Conservation (phyloP, 768 basidiomycete genomes). For the Wakefieldia striispora region DNA sequence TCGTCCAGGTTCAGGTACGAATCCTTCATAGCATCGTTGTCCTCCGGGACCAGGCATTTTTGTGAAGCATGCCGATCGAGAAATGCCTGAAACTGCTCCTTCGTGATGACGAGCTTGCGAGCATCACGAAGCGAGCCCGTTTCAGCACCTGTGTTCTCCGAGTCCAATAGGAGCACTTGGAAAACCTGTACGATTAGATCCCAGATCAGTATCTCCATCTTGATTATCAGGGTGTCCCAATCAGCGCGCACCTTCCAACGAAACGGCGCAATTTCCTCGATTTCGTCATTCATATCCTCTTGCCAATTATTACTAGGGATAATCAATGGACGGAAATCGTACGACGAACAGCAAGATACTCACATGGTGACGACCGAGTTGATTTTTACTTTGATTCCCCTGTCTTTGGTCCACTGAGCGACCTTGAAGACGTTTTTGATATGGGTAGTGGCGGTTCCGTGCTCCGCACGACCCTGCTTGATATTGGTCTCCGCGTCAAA, state of each 20-base stretch:
- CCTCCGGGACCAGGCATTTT: constrained; percentile 35
- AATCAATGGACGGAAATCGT: not conserved
- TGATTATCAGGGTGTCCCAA: not conserved
- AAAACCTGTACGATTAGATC: constrained; percentile 29
- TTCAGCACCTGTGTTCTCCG: constrained; percentile 34
- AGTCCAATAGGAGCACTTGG: constrained; percentile 36
- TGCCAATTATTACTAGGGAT: constrained; percentile 38
- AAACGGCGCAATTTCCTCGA: constrained; percentile 32
- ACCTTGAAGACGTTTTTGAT: constrained; percentile 35
- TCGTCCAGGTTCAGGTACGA: constrained; percentile 41
- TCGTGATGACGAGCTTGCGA: constrained; percentile 33
- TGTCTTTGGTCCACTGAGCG: constrained; percentile 33
- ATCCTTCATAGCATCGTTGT: constrained; percentile 39
- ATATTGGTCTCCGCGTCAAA: constrained; percentile 38
- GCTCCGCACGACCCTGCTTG: constrained; percentile 34
- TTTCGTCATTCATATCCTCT: constrained; percentile 40
- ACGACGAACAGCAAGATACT: not conserved
- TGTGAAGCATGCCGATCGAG: constrained; percentile 33
- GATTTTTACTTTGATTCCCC: constrained; percentile 38
- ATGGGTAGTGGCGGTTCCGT: constrained; percentile 32
- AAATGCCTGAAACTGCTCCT: constrained; percentile 36
- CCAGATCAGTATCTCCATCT: constrained; percentile 8
- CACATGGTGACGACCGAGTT: constrained; percentile 35
- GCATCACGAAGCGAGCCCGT: constrained; percentile 35
- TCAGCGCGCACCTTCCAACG: constrained; percentile 37